Evolutionary conservation across 2,329 filamentous ascomycete genomes (phyloP), one percentile per base, ranked within the genome.

Genomic region (Pseudogymnoascus sp.): DNA sequence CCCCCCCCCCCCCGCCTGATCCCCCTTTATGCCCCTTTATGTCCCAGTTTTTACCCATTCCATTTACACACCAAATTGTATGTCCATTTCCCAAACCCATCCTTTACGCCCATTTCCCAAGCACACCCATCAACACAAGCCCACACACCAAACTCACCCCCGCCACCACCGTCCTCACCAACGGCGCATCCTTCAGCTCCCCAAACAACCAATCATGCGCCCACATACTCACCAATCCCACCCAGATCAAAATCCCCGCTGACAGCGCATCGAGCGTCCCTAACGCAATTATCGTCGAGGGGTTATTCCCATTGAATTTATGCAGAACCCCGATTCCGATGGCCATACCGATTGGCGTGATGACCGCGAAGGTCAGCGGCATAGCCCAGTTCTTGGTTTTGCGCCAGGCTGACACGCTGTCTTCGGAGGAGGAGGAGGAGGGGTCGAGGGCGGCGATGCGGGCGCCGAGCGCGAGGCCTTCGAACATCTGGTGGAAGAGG

Each of bases 141-240:
- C 89, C 89, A 0, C 78, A 73, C 2, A 90, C 67, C 53, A 91
- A 75, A 4, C 82, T 81, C 3, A 80, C 40, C 35, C 83, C 74
- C 0, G 81, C 87, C 7, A 82, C 72, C 0, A 72, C 37, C 0
- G 84, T 84, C 63, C 79, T 81, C 0, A 78, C 28, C 1, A 79
- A 38, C 0, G 80, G 73, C 0, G 86, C 81, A 31, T 82, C 75
- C 14, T 81, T 73, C 72, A 89, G 74, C 70, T 88, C 84, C 1
- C 78, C 78, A 69, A 84, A 76, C 68, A 88, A 82, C 89, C 89
- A 93, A 71, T 93, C 89, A 41, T 82, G 78, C 2, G 87, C 87
- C 84, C 87, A 87, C 88, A 93, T 91, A 76, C 92, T 89, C 0
- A 92, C 89, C 1, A 92, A 75, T 1, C 88, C 88, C 1, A 92